phyloP scores from a whole-genome alignment of 176 grass and related monocot genomes.

The Stipa capillata region DNA sequence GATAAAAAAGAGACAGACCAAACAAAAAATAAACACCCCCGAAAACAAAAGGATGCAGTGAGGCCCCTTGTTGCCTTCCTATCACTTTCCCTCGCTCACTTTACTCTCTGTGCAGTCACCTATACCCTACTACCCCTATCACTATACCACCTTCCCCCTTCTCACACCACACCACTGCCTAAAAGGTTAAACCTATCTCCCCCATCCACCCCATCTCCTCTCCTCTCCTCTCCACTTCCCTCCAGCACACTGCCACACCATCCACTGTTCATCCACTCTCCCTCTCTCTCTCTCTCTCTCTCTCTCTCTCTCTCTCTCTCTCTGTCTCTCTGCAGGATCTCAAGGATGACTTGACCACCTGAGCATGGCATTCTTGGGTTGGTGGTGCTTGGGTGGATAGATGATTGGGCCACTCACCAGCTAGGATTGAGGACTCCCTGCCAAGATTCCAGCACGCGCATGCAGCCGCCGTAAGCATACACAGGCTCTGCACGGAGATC shows the following conservation, averaged over 20 bases:
- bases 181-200: conserved; percentile 43
- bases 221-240: neutral
- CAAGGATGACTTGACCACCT: conserved; percentile 39
- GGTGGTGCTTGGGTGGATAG: neutral
- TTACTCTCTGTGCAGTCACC: neutral
- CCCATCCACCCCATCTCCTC: conserved; percentile 11
- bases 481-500: too few species aligned
- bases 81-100: neutral
- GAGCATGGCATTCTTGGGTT: conserved; percentile 8
- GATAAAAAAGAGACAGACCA: too few species aligned
- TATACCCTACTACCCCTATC: conserved; percentile 22
- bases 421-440: neutral
- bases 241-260: conserved; percentile 21
- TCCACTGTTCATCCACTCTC: conserved; percentile 47
- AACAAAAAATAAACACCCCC: neutral
- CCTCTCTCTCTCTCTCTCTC: too few species aligned
- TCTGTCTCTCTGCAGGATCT: conserved; percentile 17
- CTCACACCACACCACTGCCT: neutral
- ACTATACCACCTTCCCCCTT: neutral
- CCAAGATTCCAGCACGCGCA: neutral
- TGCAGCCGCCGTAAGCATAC: too few species aligned
- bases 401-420: conserved; percentile 9
- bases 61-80: neutral
- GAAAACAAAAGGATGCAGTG: too few species aligned
- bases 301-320: neutral